Base-by-base conservation (phyloP, 179 eudicot genomes). In the Vitellaria paradoxa region DNA sequence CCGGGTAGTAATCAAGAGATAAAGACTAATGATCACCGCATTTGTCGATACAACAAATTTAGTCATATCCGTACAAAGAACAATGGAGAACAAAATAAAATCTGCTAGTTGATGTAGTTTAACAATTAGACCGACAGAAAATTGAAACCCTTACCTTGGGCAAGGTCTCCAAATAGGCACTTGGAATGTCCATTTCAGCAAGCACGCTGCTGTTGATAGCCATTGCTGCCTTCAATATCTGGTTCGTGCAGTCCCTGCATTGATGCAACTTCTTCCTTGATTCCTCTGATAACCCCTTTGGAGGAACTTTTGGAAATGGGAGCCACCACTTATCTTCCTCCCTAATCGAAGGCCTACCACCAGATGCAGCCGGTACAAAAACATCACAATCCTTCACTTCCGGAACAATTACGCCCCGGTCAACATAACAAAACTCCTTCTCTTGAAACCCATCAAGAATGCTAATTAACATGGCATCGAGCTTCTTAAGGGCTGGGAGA, bases 321-420 rank as follows among this genome's bases (percentile, higher is more conserved):
- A 94, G 87, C 99, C 99, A 96, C 99, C 99, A 96, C 81, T 94
- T 96, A 69, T 96, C 99, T 81, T 91, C 97, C 79, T 93, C 97
- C 73, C 97, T 81, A 72, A 92, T 86, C 18, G 99, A 93, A 15
- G 93, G 97, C 78, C 99, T 85, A 46, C 90, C 93, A 76, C 78
- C 72, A 73, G 84, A 80, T n/a, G 72, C 26, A 23, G 79, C 72
- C 0, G 85, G 47, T 6, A 80, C 77, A 75, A 68, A 82, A 14
- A 72, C 37, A 60, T 87, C 88, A 49, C 72, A 75, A 24, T 83
- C 83, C 74, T 88, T 87, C 37, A 76, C 83, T 21, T 90, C 89
- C 20, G 87, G 86, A 20, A 83, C 85, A 46, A 84, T 53, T 70
- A 83, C 53, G 23, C 93, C 90, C 37, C 91, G 82, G 69, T 91